Evolutionary conservation across 2,329 filamentous ascomycete species (phyloP).

Genomic region (Cladosporium colombiae): DNA sequence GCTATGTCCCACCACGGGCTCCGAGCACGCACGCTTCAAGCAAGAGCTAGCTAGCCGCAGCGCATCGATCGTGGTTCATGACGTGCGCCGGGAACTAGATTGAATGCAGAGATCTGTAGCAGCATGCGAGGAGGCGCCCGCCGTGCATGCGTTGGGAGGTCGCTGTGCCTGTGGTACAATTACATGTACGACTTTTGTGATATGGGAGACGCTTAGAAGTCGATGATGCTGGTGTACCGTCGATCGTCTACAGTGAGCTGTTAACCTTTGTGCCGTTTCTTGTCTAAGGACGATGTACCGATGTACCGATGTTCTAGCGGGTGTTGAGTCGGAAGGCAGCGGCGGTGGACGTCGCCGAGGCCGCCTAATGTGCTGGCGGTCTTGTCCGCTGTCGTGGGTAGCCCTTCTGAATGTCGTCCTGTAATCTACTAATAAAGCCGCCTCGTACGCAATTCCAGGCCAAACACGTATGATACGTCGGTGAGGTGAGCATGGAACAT

Average conservation of each 20-base stretch:
- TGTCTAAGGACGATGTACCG: background rate
- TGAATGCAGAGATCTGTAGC: constrained; percentile 1
- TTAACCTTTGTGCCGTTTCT: constrained; percentile 1
- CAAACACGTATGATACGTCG: background rate
- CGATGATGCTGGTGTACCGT: constrained; percentile 15
- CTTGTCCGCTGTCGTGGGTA: background rate
- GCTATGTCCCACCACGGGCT: constrained; percentile 1
- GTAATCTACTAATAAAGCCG: background rate
- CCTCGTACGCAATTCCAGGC: background rate
- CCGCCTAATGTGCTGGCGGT: background rate
- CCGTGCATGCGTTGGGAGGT: background rate
- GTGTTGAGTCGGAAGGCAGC: constrained; percentile 1
- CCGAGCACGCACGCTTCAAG: background rate
- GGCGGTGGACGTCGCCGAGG: no score
- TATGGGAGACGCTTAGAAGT: background rate
- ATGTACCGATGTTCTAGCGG: background rate
- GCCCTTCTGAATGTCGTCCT: background rate
- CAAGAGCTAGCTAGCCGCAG: background rate
- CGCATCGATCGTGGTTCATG: constrained; percentile 12
- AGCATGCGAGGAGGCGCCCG: constrained; percentile 7
- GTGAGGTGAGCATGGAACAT: background rate
- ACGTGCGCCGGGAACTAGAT: constrained; percentile 11
- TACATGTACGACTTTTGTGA: background rate
- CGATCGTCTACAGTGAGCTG: background rate
- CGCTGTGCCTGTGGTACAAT: background rate